These are phyloP conservation scores for Fusarium virguliforme DNA, from an alignment of 2,329 filamentous ascomycete genomes.

Conservation along the genomic window DNA sequence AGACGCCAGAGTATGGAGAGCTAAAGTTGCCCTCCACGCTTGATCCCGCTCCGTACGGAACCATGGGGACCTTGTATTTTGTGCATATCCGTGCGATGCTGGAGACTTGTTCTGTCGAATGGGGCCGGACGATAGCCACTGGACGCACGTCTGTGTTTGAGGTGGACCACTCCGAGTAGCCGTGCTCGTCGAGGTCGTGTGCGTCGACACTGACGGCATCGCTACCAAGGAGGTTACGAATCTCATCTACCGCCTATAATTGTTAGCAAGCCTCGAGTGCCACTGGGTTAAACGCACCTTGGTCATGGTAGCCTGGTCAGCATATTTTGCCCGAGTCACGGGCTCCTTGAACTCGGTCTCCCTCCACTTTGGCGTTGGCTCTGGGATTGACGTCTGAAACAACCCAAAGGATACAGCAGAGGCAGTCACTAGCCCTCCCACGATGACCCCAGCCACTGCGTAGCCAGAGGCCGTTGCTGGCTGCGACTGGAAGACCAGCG, in stretches of 20 bases:
- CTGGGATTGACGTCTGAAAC: not conserved
- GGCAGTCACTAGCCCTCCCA: not conserved
- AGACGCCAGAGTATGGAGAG: slow-evolving; percentile 77
- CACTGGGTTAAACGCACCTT: slow-evolving; percentile 23
- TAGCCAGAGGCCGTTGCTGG: slow-evolving; percentile 3
- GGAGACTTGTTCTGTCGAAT: slow-evolving; percentile 75
- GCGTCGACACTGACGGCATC: slow-evolving; percentile 76
- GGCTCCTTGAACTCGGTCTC: slow-evolving; percentile 1
- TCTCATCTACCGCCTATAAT: not conserved
- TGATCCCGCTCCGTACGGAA: slow-evolving; percentile 82
- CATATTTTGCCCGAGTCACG: slow-evolving; percentile 34
- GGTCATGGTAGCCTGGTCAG: slow-evolving; percentile 45
- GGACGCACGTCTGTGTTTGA: slow-evolving; percentile 76
- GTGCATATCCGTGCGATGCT: slow-evolving; percentile 74
- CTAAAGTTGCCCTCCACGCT: slow-evolving; percentile 81
- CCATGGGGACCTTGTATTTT: slow-evolving; percentile 77
- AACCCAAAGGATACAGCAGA: slow-evolving; percentile 1
- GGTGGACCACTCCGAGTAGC: slow-evolving; percentile 80
- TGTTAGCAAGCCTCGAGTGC: not conserved
- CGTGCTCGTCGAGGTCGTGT: slow-evolving; percentile 75
- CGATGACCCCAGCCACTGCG: not conserved
- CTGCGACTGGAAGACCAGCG: slow-evolving; percentile 9
- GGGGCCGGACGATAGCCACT: slow-evolving; percentile 76
- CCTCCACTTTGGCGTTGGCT: slow-evolving; percentile 31
- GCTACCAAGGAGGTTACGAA: slow-evolving; percentile 58